Conservation (phyloP, 176 grass and related monocot species). For the Secale cereale region DNA sequence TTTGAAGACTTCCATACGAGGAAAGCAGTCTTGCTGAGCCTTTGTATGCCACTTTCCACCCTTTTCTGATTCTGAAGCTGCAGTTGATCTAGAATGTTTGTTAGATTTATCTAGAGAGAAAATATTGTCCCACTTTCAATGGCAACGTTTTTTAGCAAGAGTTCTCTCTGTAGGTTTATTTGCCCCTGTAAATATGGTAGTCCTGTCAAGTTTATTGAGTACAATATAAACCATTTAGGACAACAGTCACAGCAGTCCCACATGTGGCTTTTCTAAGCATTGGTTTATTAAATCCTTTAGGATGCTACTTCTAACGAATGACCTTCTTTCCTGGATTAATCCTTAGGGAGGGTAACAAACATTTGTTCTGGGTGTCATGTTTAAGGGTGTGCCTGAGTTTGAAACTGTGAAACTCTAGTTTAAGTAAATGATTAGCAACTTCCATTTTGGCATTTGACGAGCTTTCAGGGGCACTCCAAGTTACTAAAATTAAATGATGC, state of each 20-base stretch:
- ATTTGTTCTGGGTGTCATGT: not conserved
- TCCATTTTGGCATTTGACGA: not conserved
- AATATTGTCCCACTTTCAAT: not conserved
- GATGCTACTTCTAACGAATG: not conserved
- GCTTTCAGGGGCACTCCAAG: not conserved
- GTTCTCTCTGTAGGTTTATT: not conserved
- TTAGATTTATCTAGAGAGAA: not conserved
- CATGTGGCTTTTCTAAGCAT: constrained; percentile 6
- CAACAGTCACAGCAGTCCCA: not conserved
- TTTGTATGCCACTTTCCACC: not conserved
- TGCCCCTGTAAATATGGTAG: not conserved
- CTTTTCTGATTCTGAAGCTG: constrained; percentile 1
- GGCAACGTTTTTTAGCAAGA: not conserved
- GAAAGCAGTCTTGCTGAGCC: not conserved
- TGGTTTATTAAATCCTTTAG: constrained; percentile 3
- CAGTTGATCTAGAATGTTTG: constrained; percentile 1
- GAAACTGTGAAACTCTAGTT: not conserved
- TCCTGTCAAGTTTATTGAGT: constrained; percentile 1
- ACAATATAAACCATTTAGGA: not conserved
- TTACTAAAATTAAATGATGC: constrained; percentile 18
- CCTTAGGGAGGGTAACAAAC: not conserved
- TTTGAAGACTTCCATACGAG: not conserved
- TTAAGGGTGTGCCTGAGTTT: not conserved
- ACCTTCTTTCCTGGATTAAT: not conserved
- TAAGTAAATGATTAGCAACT: constrained; percentile 1